Conservation (phyloP, 352 stramenopile species). For the Phytophthora pisi region DNA sequence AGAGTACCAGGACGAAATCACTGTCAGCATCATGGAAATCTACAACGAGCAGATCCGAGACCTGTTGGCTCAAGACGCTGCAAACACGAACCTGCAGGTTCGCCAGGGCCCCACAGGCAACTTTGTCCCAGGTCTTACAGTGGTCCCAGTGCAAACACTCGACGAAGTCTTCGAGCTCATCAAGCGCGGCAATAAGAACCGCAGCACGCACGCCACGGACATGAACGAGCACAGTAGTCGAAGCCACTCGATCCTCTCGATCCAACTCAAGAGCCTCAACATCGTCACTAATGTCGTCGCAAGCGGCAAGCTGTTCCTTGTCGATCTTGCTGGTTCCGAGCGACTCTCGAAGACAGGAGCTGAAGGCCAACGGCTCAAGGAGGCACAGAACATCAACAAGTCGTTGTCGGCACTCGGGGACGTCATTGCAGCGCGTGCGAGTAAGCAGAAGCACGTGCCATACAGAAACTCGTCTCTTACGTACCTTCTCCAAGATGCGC, state of each 20-base stretch:
- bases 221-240: constrained; percentile 92
- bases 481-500: constrained; percentile 92
- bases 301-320: constrained; percentile 85
- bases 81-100: constrained; percentile 83
- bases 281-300: constrained; percentile 74
- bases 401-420: constrained; percentile 96
- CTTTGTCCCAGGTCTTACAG: constrained; percentile 82
- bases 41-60: constrained; percentile 97
- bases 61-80: constrained; percentile 86
- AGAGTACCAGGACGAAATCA: constrained; percentile 87
- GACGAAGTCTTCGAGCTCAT: constrained; percentile 89
- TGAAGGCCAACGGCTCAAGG: constrained; percentile 86
- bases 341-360: constrained; percentile 90
- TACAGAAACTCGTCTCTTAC: constrained; percentile 96
- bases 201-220: constrained; percentile 84
- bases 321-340: constrained; percentile 92
- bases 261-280: constrained; percentile 86
- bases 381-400: constrained; percentile 95
- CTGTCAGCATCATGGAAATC: constrained; percentile 95
- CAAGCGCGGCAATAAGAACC: constrained; percentile 86
- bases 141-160: constrained; percentile 73
- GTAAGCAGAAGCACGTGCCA: constrained; percentile 92
- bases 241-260: constrained; percentile 87
- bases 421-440: constrained; percentile 93
- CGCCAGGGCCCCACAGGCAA: constrained; percentile 84